These are phyloP conservation scores for Perkinsus marinus DNA, from an alignment of 169 alveolate species.

Conservation along the genomic window DNA sequence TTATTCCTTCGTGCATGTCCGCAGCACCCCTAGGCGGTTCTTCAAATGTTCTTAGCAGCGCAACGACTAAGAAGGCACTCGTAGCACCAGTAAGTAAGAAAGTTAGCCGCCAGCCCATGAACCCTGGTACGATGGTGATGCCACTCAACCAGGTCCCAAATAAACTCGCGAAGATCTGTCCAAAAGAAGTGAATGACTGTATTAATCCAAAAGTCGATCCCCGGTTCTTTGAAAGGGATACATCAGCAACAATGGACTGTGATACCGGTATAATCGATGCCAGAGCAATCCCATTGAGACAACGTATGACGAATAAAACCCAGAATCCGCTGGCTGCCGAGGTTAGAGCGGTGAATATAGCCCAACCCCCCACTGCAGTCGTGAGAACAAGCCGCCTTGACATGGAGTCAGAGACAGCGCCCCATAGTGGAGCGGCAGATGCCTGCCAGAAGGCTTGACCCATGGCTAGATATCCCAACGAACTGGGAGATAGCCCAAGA, in stretches of 20 bases:
- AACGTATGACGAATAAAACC: conserved; percentile 21
- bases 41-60: conserved; percentile 13
- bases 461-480: conserved; percentile 16
- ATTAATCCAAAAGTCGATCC: conserved; percentile 28
- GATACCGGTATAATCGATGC: conserved; percentile 31
- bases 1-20: not conserved
- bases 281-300: conserved; percentile 21
- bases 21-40: conserved; percentile 15
- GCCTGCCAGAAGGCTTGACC: conserved; percentile 26
- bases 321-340: conserved; percentile 21
- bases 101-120: conserved; percentile 29
- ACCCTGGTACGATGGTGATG: conserved; percentile 14
- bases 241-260: conserved; percentile 26
- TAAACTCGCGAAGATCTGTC: conserved; percentile 24
- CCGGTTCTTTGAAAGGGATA: conserved; percentile 17
- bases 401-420: conserved; percentile 20
- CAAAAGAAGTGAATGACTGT: conserved; percentile 22
- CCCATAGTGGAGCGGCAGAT: conserved; percentile 27
- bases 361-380: conserved; percentile 29
- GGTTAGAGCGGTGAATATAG: conserved; percentile 17
- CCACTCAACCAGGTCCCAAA: conserved; percentile 21
- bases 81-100: conserved; percentile 16
- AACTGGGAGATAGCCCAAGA: conserved; percentile 18
- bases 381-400: conserved; percentile 24
- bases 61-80: conserved; percentile 14